Evolutionary conservation across 164 flowering plant species (phyloP).

Genomic region (Chimonanthus praecox): DNA sequence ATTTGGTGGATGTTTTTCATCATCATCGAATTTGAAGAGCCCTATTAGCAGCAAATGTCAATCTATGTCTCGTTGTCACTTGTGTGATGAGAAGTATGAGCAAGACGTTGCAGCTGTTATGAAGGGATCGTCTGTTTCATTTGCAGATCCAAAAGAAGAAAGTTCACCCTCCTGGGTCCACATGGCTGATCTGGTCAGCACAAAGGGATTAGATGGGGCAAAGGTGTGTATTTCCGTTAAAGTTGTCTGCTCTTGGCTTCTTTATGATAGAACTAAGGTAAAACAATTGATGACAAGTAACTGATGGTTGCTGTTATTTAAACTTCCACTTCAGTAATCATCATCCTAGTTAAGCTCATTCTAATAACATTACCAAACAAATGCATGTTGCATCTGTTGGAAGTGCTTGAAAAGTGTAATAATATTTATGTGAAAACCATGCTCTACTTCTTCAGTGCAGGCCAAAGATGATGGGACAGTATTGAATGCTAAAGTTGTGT

Average conservation of each 20-base stretch:
- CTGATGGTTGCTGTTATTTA: not conserved
- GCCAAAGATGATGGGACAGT: conserved; percentile 52
- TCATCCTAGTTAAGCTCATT: not conserved
- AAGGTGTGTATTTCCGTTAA: conserved; percentile 30
- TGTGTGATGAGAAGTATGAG: conserved; percentile 54
- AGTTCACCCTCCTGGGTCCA: conserved; percentile 46
- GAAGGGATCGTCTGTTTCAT: conserved; percentile 29
- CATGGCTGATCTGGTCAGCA: conserved; percentile 22
- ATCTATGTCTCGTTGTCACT: conserved; percentile 25
- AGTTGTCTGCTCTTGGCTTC: conserved; percentile 3
- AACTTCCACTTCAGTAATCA: not conserved
- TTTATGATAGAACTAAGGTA: not conserved
- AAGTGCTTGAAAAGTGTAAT: conserved; percentile 4
- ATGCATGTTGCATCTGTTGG: not conserved
- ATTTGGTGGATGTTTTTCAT: conserved; percentile 60
- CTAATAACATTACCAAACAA: not conserved
- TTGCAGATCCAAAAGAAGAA: conserved; percentile 30
- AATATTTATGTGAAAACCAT: conserved; percentile 23
- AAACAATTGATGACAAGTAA: not conserved
- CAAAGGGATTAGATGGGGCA: conserved; percentile 17
- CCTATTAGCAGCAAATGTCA: conserved; percentile 23
- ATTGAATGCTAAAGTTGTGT: conserved; percentile 35
- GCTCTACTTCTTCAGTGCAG: conserved; percentile 68
- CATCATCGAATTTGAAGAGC: conserved; percentile 32
- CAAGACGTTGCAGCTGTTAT: conserved; percentile 37